Evolutionary conservation across 2,329 filamentous ascomycete genomes (phyloP).

Genomic region (Diaporthe eres): DNA sequence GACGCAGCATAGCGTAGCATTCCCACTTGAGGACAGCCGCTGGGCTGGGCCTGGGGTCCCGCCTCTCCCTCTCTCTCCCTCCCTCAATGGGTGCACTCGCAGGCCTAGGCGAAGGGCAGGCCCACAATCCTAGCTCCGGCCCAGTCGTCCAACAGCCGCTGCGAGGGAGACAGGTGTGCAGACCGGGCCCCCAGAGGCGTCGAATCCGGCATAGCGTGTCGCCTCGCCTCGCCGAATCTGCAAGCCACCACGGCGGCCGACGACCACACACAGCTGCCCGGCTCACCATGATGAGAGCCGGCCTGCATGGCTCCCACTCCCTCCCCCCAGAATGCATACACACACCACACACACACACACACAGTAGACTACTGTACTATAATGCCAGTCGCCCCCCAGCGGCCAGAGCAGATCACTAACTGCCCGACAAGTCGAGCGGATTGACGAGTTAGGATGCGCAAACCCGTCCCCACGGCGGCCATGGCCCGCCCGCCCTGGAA

Average conservation of each 20-base stretch:
- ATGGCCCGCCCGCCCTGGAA: slow-evolving; percentile 21
- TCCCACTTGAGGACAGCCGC: slow-evolving; percentile 22
- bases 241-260: slow-evolving; percentile 25
- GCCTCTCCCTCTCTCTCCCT: not conserved
- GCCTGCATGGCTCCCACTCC: not conserved
- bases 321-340: not conserved
- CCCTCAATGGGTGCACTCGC: not conserved
- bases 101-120: slow-evolving; percentile 4
- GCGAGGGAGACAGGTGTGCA: slow-evolving; percentile 28
- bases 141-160: slow-evolving; percentile 36
- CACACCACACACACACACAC: slow-evolving; percentile 16
- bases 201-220: slow-evolving; percentile 34
- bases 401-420: not conserved
- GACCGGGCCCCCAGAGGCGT: slow-evolving; percentile 6
- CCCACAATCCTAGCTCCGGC: slow-evolving; percentile 29
- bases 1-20: slow-evolving; percentile 12
- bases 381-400: slow-evolving; percentile 30
- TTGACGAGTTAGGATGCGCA: slow-evolving; percentile 21
- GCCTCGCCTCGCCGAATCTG: slow-evolving; percentile 24
- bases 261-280: not conserved
- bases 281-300: not conserved
- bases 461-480: not conserved
- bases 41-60: slow-evolving; percentile 24
- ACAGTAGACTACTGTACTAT: not conserved
- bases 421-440: not conserved